phyloP scores from a whole-genome alignment of 371 early-diverging fungal species.

The Choanephora cucurbitarum region DNA sequence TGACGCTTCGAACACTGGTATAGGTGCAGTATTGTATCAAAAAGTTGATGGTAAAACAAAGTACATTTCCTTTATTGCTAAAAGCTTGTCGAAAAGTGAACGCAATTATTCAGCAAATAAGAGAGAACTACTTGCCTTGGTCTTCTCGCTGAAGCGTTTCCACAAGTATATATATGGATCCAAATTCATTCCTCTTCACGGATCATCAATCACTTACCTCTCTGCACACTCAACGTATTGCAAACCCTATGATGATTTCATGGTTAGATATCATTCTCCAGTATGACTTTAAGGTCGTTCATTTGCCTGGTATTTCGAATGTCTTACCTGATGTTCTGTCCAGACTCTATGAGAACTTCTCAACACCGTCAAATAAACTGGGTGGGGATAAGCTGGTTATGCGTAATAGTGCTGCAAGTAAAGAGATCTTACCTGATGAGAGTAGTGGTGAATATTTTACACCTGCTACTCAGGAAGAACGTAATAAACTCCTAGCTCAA shows the following conservation, averaged over 20 bases:
- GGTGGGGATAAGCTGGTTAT: conserved; percentile 2
- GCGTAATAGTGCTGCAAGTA: conserved; percentile 4
- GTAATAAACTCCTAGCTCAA: no score
- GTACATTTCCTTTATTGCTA: neutral
- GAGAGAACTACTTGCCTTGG: conserved; percentile 3
- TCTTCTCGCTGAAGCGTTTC: conserved; percentile 17
- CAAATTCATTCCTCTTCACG: conserved; percentile 5
- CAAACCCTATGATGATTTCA: conserved; percentile 6
- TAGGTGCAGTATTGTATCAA: conserved; percentile 28
- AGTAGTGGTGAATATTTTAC: conserved; percentile 4
- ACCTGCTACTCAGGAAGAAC: no score
- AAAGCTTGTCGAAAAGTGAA: conserved; percentile 6
- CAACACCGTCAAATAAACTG: conserved; percentile 1
- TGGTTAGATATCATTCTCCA: conserved; percentile 21
- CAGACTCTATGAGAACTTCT: neutral
- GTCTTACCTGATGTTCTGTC: conserved; percentile 11
- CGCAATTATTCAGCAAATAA: neutral
- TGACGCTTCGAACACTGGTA: conserved; percentile 37
- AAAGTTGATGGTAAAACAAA: neutral
- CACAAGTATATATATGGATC: conserved; percentile 25
- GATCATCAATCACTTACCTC: conserved; percentile 17
- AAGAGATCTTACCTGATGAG: neutral
- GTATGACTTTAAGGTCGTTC: conserved; percentile 6
- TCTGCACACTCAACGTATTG: conserved; percentile 10
- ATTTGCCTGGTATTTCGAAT: conserved; percentile 18